Evolutionary conservation across 352 stramenopile species (phyloP), one percentile per base, ranked within the genome.

Genomic region (Pythium apleroticum): DNA sequence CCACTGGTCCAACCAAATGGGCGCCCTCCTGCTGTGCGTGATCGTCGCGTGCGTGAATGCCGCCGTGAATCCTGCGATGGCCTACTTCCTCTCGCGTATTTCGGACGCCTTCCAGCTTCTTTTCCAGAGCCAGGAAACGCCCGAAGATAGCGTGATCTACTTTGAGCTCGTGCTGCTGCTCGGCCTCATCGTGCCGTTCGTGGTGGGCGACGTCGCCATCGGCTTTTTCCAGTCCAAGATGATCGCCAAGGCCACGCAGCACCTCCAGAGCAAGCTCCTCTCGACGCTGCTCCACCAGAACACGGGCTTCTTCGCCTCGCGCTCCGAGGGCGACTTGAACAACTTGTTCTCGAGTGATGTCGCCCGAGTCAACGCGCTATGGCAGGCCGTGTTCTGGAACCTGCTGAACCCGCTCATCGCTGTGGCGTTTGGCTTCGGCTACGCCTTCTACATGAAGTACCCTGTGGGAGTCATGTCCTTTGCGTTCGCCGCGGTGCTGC

Each of bases 161-260:
- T 33, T 33, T 9, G 30, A 33, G 30, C 30, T 33, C 30, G 30
- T 9, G 5, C 10, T 33, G 30, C 30, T 33, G 5, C 30, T 33
- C 30, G 78, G 74, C 1, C 65, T 93, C 10, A 91, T 79, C 52
- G 77, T 93, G 17, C 85, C 85, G 11, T 93, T 91, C 61, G 82
- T 90, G 43, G 64, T 93, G n/a, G 85, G 82, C 20, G 78, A 93
- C 68, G 90, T 90, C 62, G 72, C 78, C 1, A 83, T 93, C 20
- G 85, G 85, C 28, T 93, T 88, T 59, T 93, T 93, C 72, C 85
- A 93, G 69, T 91, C 81, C 52, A 93, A 93, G 59, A 93, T 93
- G 85, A 93, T 93, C 56, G 88, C 82, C 15, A 93, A 93, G 67
- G 85, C 85, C 17, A 91, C 82, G 0, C 81, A 91, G 54, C 76